A percentile compares a stretch with the other conserved stretches of the same genome.
Evolutionary conservation across 257 asterid species (phyloP).

Genomic region (Nicotiana undulata): DNA sequence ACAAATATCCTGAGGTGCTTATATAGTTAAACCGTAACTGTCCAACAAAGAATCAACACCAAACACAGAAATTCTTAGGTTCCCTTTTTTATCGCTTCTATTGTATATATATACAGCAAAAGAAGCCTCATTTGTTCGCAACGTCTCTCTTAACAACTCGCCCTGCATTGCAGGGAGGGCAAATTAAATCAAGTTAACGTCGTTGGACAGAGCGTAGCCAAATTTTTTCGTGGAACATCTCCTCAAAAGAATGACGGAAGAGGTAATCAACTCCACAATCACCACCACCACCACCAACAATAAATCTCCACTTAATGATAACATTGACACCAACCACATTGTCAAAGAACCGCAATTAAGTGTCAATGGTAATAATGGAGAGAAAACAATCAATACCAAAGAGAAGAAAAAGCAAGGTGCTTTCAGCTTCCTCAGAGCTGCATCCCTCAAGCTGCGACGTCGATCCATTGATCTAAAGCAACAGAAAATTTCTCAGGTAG

Average conservation of each 20-base stretch:
- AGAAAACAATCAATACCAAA: background rate
- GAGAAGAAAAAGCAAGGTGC: constrained; percentile 33
- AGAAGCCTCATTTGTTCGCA: background rate
- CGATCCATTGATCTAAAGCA: constrained; percentile 14
- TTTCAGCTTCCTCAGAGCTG: constrained; percentile 49
- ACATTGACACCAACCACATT: background rate
- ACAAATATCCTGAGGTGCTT: too few relatives aligned
- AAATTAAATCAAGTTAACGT: background rate
- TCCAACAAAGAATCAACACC: background rate
- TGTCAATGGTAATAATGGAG: background rate
- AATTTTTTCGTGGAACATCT: background rate
- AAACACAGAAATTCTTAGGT: background rate
- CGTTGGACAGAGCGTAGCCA: background rate
- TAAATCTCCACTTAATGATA: background rate
- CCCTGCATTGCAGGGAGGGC: constrained; percentile 75
- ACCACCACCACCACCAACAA: background rate
- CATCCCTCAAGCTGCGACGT: constrained; percentile 38
- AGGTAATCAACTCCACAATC: background rate
- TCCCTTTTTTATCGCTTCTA: background rate
- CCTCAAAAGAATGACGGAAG: constrained; percentile 1
- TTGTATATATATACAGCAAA: background rate
- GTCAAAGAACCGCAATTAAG: background rate
- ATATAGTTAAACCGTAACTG: background rate
- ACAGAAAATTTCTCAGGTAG: constrained; percentile 2
- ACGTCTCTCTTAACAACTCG: constrained; percentile 4